Evolutionary conservation across 129 eudicot genomes (phyloP), one percentile per base, ranked within the genome.

Genomic region (Centrapalus pauciflorus): DNA sequence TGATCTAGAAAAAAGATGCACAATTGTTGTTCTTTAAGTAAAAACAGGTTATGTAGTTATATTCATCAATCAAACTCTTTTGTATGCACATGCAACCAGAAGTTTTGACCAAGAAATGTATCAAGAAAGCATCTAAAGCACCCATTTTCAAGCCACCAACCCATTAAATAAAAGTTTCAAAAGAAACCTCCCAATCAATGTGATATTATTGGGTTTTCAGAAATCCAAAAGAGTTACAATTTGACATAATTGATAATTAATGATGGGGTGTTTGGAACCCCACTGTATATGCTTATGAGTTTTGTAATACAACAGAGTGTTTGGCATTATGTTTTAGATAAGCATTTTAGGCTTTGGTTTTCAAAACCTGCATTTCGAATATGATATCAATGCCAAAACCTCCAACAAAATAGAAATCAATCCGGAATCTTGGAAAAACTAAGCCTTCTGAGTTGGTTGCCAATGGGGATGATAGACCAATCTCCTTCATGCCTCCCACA

Each of bases 351-450:
- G n/a, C n/a, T n/a, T n/a, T n/a, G n/a, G n/a, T n/a, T n/a, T n/a
- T n/a, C n/a, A n/a, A n/a, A n/a, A n/a, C n/a, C n/a, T n/a, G n/a
- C n/a, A n/a, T n/a, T n/a, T n/a, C n/a, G n/a, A n/a, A n/a, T n/a
- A 74, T 55, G 10, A 65, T 11, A 41, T 45, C 14, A 45, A 45
- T 34, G 40, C 10, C 7, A 54, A 51, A 61, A 27, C 58, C 38
- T 38, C 71, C 29, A 71, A 23, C 4, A 59, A 30, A 7, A 20
- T 49, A 54, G 10, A 38, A 43, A 69, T 74, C 71, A 79, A 74
- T 61, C 68, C 25, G 75, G 71, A 59, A 80, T 69, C 63, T 63
- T 80, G 29, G 85, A 80, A 70, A 80, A 80, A 55, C 81, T 76
- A 11, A 76, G 63, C 72, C 73, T 76, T 62, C 73, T 80, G 19